A percentile compares a stretch with the other conserved stretches of the same genome.
These are phyloP conservation scores for Echium plantagineum DNA, from an alignment of 257 asterid genomes.

Conservation along the genomic window DNA sequence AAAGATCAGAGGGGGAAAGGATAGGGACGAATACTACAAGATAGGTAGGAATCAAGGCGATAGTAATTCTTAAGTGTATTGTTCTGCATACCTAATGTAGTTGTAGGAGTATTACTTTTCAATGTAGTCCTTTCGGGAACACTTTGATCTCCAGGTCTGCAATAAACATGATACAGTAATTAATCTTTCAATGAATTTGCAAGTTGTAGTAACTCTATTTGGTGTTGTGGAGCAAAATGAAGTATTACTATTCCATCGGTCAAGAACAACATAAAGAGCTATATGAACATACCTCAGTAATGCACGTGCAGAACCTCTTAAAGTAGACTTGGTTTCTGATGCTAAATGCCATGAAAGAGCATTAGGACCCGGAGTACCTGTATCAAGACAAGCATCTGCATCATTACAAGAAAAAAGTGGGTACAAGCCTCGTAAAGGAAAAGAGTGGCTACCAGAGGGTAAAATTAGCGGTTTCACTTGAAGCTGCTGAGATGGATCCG, in stretches of 20 bases:
- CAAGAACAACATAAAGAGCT: slow-evolving; percentile 6
- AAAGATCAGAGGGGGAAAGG: neutral
- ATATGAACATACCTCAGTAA: slow-evolving; percentile 45
- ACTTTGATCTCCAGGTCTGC: slow-evolving; percentile 56
- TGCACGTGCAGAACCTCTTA: slow-evolving; percentile 54
- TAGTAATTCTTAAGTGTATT: slow-evolving; percentile 1
- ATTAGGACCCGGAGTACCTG: slow-evolving; percentile 65
- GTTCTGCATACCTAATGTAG: slow-evolving; percentile 31
- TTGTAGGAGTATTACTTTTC: slow-evolving; percentile 19
- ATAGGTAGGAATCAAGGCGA: neutral
- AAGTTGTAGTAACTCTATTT: neutral
- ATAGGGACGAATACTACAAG: neutral
- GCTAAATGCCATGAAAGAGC: slow-evolving; percentile 99
- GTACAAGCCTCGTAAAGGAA: slow-evolving; percentile 7
- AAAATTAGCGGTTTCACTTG: slow-evolving; percentile 47
- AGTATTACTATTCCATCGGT: neutral
- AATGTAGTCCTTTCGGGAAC: slow-evolving; percentile 24
- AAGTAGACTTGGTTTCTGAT: slow-evolving; percentile 74
- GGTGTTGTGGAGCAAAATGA: neutral
- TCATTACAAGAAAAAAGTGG: slow-evolving; percentile 2
- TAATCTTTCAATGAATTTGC: neutral
- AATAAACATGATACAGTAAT: slow-evolving; percentile 19
- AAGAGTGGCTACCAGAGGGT: slow-evolving; percentile 47
- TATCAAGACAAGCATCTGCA: slow-evolving; percentile 7
- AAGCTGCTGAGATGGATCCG: slow-evolving; percentile 45